A percentile compares a stretch with the other conserved stretches of the same genome.
These are phyloP conservation scores for Termitomyces sp. DNA, from an alignment of 768 basidiomycete species.

Conservation along the genomic window DNA sequence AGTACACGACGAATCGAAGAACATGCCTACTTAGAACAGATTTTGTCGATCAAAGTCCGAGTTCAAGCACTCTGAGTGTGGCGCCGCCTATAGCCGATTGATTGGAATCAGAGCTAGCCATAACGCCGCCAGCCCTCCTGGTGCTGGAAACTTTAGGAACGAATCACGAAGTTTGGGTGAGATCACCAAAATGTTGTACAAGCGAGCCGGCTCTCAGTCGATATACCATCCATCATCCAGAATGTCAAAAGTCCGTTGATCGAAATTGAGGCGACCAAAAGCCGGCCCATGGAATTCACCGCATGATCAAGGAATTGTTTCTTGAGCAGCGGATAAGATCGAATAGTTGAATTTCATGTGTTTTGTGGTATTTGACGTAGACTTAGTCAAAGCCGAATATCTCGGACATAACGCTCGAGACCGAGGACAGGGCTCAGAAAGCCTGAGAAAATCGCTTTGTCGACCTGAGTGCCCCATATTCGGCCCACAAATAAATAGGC, in stretches of 20 bases:
- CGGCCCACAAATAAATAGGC: background rate
- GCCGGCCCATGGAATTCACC: background rate
- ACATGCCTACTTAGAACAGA: background rate
- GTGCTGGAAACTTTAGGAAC: background rate
- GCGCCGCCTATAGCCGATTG: background rate
- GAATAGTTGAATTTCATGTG: too few species aligned
- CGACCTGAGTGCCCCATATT: background rate
- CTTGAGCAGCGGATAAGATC: background rate
- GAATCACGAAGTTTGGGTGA: background rate
- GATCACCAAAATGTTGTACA: background rate
- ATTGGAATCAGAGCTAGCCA: background rate
- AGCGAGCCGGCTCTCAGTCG: background rate
- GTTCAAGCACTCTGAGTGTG: background rate
- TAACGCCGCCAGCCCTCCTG: background rate
- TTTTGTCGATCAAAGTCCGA: background rate
- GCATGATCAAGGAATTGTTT: slow-evolving; percentile 15
- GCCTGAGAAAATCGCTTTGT: too few species aligned
- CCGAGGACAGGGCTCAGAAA: too few species aligned
- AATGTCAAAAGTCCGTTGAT: background rate
- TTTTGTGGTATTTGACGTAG: too few species aligned
- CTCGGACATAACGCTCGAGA: too few species aligned
- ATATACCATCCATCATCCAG: background rate
- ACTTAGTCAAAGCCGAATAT: too few species aligned
- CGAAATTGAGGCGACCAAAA: background rate
- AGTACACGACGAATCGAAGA: background rate